Evolutionary conservation across 2,329 filamentous ascomycete genomes (phyloP).

Genomic region (Claviceps sp.): DNA sequence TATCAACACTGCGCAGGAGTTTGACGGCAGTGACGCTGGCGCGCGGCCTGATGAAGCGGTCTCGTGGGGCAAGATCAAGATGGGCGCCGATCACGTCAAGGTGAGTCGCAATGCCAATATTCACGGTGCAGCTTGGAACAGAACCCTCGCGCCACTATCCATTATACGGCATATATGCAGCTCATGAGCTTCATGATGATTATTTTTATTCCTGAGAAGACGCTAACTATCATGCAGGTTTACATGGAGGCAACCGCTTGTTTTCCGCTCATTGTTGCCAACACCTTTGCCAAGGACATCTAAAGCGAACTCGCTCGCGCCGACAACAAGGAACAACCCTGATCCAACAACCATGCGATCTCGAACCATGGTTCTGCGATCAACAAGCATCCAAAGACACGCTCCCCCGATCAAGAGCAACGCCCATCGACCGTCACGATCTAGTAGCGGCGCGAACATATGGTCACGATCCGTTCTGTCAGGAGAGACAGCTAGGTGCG

Average conservation of each 20-base stretch:
- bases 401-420: no score
- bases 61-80: constrained; percentile 97
- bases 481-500: not conserved
- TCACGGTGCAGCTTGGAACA: no score
- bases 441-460: not conserved
- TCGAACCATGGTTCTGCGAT: not conserved
- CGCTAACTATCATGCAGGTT: constrained; percentile 27
- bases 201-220: not conserved
- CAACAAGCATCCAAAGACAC: not conserved
- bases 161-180: no score
- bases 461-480: not conserved
- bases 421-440: not conserved
- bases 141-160: no score
- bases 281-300: constrained; percentile 48
- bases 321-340: no score
- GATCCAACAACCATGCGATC: no score
- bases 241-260: constrained; percentile 52
- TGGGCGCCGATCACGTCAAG: constrained; percentile 79
- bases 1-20: constrained; percentile 94
- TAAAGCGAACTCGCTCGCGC: constrained; percentile 4
- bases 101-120: constrained; percentile 27
- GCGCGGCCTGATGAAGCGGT: constrained; percentile 92
- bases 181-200: not conserved
- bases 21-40: constrained; percentile 92
- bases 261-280: constrained; percentile 54